Conservation (phyloP, 1,139 yeast genomes). For the Diutina ranongensis region DNA sequence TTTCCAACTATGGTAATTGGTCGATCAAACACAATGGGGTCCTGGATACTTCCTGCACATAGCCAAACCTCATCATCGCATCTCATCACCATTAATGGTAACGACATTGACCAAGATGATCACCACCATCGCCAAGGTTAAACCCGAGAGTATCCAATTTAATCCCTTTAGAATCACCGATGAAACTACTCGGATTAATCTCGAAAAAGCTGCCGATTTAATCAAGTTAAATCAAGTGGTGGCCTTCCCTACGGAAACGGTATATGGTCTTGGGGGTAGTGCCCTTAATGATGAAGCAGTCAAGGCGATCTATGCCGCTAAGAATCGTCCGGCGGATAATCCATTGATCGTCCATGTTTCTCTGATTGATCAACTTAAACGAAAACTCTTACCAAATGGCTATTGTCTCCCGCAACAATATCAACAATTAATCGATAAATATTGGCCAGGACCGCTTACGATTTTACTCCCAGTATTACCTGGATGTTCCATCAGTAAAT, state of each 20-base stretch:
- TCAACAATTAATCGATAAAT: slow-evolving; percentile 43
- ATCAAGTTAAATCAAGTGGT: slow-evolving; percentile 36
- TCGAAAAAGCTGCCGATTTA: neutral
- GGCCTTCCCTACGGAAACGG: slow-evolving; percentile 96
- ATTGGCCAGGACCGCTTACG: slow-evolving; percentile 97
- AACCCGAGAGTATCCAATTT: neutral
- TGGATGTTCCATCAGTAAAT: slow-evolving; percentile 45
- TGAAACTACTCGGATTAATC: neutral
- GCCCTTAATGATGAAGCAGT: slow-evolving; percentile 70
- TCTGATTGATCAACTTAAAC: slow-evolving; percentile 57
- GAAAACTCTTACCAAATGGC: slow-evolving; percentile 36
- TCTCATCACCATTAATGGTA: neutral
- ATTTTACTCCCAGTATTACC: slow-evolving; percentile 60
- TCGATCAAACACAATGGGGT: no score
- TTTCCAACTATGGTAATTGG: no score
- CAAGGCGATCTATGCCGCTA: slow-evolving; percentile 66
- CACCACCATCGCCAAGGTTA: neutral
- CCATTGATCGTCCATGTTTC: slow-evolving; percentile 88
- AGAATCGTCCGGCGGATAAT: slow-evolving; percentile 89
- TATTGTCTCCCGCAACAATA: slow-evolving; percentile 57
- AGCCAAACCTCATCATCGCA: neutral
- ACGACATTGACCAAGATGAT: neutral
- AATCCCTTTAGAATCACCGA: neutral
- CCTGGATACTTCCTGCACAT: neutral
- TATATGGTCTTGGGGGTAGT: slow-evolving; percentile 89